Base-by-base conservation (phyloP, 306 rosid genomes). In the Prunus mume region DNA sequence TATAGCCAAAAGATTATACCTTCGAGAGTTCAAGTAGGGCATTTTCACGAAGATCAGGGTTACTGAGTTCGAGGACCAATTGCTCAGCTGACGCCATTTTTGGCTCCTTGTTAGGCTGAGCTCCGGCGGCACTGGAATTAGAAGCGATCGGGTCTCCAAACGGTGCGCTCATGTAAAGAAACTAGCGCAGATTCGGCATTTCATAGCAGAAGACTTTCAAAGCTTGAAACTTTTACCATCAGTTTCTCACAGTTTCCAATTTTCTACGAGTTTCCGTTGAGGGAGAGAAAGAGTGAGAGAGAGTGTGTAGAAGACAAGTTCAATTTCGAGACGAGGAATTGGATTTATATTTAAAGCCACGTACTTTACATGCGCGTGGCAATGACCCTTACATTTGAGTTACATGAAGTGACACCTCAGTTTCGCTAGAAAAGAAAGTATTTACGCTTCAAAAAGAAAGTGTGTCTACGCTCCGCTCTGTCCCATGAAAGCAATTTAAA, bases 21-120 rank as follows among this genome's bases (percentile, higher is more conserved):
- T 86, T 86, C 7, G 89, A 86, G 30, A 86, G 89, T 67, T 86
- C 87, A 34, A 86, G 87, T 25, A 86, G 89, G 13, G 89, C 87
- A 62, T 83, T 83, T 60, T 86, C 89, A 19, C 87, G 87, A 55
- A 86, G 87, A 17, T 83, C 85, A 12, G 89, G 89, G 58, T 86
- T 86, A 64, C 87, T 83, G 77, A 86, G 87, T 47, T 86, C 89
- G 50, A 86, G 85, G 27, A 86, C 89, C 75, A 81, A 74, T 7
- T 68, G 87, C 79, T 87, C 83, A 4, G 89, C 88, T 9, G 89
- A 79, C 4, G 90, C 93, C 88, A 85, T 79, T 46, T 83, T 78
- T 9, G 79, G 88, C 45, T 87, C 90, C 73, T 54, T 78, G 79
- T 49, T 86, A 13, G 76, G 75, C 58, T 75, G 83, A 38, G 77